These are phyloP conservation scores for Chlorophyllum brunneum DNA, from an alignment of 768 basidiomycete species.

Conservation along the genomic window DNA sequence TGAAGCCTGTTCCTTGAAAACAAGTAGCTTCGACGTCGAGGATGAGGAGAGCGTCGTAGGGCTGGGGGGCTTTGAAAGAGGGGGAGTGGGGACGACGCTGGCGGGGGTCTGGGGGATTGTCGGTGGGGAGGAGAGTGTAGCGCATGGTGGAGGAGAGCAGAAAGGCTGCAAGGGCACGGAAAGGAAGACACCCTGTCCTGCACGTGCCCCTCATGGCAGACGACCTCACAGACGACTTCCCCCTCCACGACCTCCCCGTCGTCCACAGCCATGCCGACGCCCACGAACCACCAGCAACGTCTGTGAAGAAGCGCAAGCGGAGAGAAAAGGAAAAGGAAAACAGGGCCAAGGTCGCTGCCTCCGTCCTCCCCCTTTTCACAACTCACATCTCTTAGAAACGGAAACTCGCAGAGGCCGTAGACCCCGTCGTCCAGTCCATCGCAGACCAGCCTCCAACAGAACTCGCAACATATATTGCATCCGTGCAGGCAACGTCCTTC, in stretches of 20 bases:
- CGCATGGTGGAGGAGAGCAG: conserved; percentile 7
- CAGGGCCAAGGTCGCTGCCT: conserved; percentile 60
- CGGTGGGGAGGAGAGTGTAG: conserved; percentile 8
- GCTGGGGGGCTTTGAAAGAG: conserved; percentile 28
- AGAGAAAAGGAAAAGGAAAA: conserved; percentile 72
- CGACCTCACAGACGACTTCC: conserved; percentile 82
- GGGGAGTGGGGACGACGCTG: not conserved
- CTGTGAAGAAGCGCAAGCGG: conserved; percentile 66
- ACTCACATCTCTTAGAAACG: conserved; percentile 45
- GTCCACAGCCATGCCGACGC: conserved; percentile 17
- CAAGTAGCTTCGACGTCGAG: conserved; percentile 92
- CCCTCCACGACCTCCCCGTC: conserved; percentile 29
- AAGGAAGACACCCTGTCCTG: conserved; percentile 3
- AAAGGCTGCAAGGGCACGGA: not conserved
- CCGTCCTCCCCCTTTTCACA: not conserved
- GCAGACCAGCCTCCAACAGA: conserved; percentile 53
- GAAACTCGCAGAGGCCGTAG: conserved; percentile 47
- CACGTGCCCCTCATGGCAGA: conserved; percentile 40
- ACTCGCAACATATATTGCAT: conserved; percentile 60
- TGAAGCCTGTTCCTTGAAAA: conserved; percentile 59
- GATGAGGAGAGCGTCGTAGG: conserved; percentile 79
- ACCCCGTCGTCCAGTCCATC: conserved; percentile 40
- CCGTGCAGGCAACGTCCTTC: conserved; percentile 67
- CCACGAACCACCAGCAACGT: conserved; percentile 10
- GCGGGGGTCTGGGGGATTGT: not conserved